phyloP scores from a whole-genome alignment of 768 basidiomycete genomes.

The Saitozyma podzolica region DNA sequence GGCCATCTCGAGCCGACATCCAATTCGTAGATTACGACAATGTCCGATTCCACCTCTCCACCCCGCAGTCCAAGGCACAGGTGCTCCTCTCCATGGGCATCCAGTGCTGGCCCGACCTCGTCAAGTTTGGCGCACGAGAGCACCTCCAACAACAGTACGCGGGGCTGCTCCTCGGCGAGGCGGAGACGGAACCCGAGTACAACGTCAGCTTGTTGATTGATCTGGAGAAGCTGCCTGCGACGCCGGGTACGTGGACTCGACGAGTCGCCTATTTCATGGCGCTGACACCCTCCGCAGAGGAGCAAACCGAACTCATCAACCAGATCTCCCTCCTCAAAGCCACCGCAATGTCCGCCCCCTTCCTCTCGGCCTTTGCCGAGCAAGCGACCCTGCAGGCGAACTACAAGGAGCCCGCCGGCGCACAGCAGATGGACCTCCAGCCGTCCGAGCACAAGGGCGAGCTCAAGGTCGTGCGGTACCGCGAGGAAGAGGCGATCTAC shows the following conservation, averaged over 20 bases:
- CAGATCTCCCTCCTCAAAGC: slow-evolving; percentile 85
- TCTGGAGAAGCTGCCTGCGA: slow-evolving; percentile 77
- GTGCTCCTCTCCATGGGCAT: slow-evolving; percentile 93
- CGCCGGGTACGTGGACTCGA: slow-evolving; percentile 63
- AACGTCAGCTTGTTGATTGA: slow-evolving; percentile 85
- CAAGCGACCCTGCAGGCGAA: slow-evolving; percentile 74
- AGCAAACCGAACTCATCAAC: slow-evolving; percentile 73
- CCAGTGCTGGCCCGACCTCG: slow-evolving; percentile 93
- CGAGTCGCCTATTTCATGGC: neutral
- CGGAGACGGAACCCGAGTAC: slow-evolving; percentile 79
- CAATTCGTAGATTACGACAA: slow-evolving; percentile 98
- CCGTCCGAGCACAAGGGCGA: slow-evolving; percentile 61
- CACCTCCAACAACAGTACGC: slow-evolving; percentile 83
- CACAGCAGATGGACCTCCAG: slow-evolving; percentile 56
- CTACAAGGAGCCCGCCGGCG: slow-evolving; percentile 55
- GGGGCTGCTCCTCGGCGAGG: slow-evolving; percentile 58
- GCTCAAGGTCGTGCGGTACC: slow-evolving; percentile 89
- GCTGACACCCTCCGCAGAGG: slow-evolving; percentile 58
- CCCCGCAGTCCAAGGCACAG: slow-evolving; percentile 73
- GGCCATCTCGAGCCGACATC: slow-evolving; percentile 87
- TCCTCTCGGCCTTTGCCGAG: slow-evolving; percentile 79
- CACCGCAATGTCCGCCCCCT: slow-evolving; percentile 90
- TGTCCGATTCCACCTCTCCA: slow-evolving; percentile 89
- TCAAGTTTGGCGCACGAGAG: slow-evolving; percentile 77
- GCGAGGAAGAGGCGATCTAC: slow-evolving; percentile 96